phyloP scores from a whole-genome alignment of 768 basidiomycete species.

The Termitomyces sp. region DNA sequence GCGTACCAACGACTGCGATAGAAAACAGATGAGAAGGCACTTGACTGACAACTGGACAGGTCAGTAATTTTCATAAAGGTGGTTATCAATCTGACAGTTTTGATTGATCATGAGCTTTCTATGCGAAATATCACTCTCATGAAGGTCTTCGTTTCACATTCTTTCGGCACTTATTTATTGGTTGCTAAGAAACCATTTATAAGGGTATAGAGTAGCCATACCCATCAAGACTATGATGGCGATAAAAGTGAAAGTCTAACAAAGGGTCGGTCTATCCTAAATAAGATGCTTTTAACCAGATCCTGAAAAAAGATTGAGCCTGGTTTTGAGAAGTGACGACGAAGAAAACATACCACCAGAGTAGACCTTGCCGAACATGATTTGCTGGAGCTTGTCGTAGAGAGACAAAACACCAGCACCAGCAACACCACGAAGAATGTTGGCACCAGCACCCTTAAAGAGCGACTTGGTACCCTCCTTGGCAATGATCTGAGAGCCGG shows the following conservation, averaged over 20 bases:
- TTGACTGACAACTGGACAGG: too few species aligned
- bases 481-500: conserved; percentile 83
- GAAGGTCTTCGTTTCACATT: background rate
- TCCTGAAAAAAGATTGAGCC: conserved; percentile 20
- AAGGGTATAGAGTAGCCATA: conserved; percentile 38
- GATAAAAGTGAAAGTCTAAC: conserved; percentile 32
- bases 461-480: conserved; percentile 95
- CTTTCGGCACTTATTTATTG: conserved; percentile 6
- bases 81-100: too few species aligned
- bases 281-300: conserved; percentile 38
- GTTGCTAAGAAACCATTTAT: conserved; percentile 27
- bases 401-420: conserved; percentile 99
- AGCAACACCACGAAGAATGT: conserved; percentile 97
- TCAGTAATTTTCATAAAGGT: too few species aligned
- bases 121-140: too few species aligned
- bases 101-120: too few species aligned
- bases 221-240: conserved; percentile 23
- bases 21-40: too few species aligned
- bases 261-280: conserved; percentile 18
- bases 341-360: conserved; percentile 63
- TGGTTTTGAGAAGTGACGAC: background rate
- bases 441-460: conserved; percentile 98
- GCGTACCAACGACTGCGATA: too few species aligned
- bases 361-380: conserved; percentile 99
- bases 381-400: conserved; percentile 96